These are phyloP conservation scores for Phytophthora syringae DNA, from an alignment of 352 stramenopile species.

Conservation along the genomic window DNA sequence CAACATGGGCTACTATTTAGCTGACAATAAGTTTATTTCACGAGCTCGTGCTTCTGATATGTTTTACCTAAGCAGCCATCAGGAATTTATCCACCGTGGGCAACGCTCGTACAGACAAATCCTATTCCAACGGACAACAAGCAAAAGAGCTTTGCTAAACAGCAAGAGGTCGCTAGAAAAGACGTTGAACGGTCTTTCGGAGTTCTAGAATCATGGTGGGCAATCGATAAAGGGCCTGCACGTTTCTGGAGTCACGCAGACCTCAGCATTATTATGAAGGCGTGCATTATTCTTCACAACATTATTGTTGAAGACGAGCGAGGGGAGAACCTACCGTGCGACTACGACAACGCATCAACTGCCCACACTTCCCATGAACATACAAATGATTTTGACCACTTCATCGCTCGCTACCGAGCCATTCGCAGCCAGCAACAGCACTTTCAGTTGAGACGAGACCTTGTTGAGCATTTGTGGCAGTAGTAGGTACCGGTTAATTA, in stretches of 20 bases:
- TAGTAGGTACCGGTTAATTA: no score
- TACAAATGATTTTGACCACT: background rate
- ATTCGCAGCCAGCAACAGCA: background rate
- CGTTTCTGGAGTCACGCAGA: background rate
- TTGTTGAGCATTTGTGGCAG: no score
- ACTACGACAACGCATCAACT: background rate
- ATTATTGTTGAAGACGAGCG: background rate
- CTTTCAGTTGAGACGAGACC: background rate
- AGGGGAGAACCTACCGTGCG: background rate
- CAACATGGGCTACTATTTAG: background rate
- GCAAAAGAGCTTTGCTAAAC: background rate
- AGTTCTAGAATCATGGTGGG: background rate
- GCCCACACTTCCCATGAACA: background rate
- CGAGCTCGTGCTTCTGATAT: background rate
- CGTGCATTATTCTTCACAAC: background rate
- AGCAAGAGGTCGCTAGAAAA: constrained; percentile 1
- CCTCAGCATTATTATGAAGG: background rate
- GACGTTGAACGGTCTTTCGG: constrained; percentile 6
- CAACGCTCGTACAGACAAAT: background rate
- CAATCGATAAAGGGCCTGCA: background rate
- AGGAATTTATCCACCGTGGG: constrained; percentile 14
- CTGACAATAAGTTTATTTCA: constrained; percentile 4
- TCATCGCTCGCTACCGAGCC: background rate
- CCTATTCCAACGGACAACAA: background rate
- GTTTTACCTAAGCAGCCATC: background rate